Percentiles rank a stretch among this genome's conserved stretches.
These are phyloP conservation scores for Penicillium paxilli DNA, from an alignment of 495 filamentous ascomycete genomes.

Conservation along the genomic window DNA sequence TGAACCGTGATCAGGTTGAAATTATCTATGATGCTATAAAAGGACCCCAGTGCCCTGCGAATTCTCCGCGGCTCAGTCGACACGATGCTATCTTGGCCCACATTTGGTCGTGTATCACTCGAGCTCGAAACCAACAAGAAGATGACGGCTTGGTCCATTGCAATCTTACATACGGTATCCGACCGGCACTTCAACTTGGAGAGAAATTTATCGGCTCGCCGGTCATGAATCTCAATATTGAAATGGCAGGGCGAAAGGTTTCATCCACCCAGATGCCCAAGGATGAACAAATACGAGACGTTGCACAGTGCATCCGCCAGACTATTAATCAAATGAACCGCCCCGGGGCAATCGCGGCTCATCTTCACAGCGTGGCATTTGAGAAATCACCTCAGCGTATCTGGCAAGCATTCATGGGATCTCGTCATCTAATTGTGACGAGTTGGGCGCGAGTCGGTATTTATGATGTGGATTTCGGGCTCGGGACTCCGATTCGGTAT, in stretches of 20 bases:
- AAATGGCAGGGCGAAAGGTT: slow-evolving; percentile 16
- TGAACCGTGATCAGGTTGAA: slow-evolving; percentile 19
- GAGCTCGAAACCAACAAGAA: slow-evolving; percentile 20
- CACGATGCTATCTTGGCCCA: slow-evolving; percentile 36
- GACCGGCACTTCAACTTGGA: slow-evolving; percentile 16
- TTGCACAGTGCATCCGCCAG: slow-evolving; percentile 22
- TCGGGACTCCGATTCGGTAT: slow-evolving; percentile 16
- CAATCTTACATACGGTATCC: slow-evolving; percentile 21
- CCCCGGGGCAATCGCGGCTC: slow-evolving; percentile 17
- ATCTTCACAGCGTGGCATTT: slow-evolving; percentile 28
- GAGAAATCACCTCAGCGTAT: slow-evolving; percentile 33
- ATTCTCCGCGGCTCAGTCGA: slow-evolving; percentile 19
- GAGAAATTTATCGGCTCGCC: slow-evolving; percentile 26
- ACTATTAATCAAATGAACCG: slow-evolving; percentile 21
- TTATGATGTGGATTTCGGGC: slow-evolving; percentile 31
- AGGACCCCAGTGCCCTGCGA: not conserved
- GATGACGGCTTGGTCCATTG: slow-evolving; percentile 21
- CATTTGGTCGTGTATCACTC: slow-evolving; percentile 30
- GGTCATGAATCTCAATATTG: slow-evolving; percentile 25
- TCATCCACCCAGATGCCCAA: slow-evolving; percentile 1
- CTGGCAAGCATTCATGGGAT: slow-evolving; percentile 36
- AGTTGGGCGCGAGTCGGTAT: slow-evolving; percentile 27
- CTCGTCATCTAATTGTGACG: slow-evolving; percentile 30
- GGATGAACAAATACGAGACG: not conserved
- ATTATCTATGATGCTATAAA: slow-evolving; percentile 8